phyloP scores from a whole-genome alignment of 2,329 filamentous ascomycete genomes.

The Aciculosporium take region DNA sequence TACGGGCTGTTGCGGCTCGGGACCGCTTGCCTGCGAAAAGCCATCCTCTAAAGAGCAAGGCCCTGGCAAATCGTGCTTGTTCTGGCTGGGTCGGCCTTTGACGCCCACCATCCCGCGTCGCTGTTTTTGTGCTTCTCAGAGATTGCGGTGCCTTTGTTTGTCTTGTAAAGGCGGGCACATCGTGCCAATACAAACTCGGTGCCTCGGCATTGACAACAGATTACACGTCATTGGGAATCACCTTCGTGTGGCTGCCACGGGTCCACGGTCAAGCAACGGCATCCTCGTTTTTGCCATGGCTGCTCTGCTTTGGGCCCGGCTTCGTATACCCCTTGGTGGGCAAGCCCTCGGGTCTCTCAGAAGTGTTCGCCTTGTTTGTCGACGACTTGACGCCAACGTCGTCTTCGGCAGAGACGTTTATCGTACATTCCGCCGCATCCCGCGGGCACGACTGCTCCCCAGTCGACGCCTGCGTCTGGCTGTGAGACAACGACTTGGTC shows the following conservation, averaged over 20 bases:
- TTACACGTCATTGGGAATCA: neutral
- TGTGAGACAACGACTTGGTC: slow-evolving; percentile 6
- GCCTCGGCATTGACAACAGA: neutral
- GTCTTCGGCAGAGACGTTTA: slow-evolving; percentile 15
- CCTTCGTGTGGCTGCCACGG: neutral
- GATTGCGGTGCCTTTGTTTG: too few species aligned
- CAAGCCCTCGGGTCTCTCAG: slow-evolving; percentile 16
- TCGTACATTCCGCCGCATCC: slow-evolving; percentile 5
- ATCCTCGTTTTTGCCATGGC: neutral
- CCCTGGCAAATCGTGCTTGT: too few species aligned
- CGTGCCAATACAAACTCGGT: too few species aligned
- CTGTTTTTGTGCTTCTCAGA: too few species aligned
- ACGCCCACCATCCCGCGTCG: too few species aligned
- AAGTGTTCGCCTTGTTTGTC: slow-evolving; percentile 3
- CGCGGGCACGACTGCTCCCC: slow-evolving; percentile 19
- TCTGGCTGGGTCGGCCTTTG: too few species aligned
- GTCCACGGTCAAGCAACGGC: neutral
- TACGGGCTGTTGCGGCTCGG: neutral
- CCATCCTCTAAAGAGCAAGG: too few species aligned
- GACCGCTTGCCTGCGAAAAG: too few species aligned
- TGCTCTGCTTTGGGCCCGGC: neutral
- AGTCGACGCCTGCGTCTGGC: slow-evolving; percentile 18
- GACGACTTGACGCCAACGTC: slow-evolving; percentile 18
- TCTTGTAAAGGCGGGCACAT: too few species aligned
- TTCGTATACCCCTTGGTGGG: slow-evolving; percentile 21